Evolutionary conservation across 2,329 filamentous ascomycete species (phyloP), one percentile per base, ranked within the genome.

Genomic region (Escovopsis sp.): DNA sequence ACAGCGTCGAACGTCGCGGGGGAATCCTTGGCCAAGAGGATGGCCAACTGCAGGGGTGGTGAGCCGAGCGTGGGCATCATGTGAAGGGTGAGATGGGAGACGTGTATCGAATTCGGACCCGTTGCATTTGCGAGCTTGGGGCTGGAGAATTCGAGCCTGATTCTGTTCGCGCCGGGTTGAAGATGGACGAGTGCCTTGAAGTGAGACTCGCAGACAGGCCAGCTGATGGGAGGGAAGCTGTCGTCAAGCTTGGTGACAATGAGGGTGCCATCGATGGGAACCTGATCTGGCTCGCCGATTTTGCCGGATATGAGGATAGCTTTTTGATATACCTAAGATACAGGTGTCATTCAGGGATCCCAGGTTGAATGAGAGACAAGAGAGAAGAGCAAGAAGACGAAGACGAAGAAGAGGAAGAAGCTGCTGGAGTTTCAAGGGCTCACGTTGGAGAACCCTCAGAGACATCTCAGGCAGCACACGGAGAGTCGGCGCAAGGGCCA

Each of bases 301-400:
- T 83, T 79, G 39, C 89, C 89, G 52, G 81, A 77, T 37, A 95
- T 70, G 20, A 91, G 72, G 15, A 95, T 69, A 8, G 93, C 74
- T 58, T 94, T 95, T 66, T 95, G 87, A 56, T 94, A 85, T 15
- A 93, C 85, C 86, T n/a, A n/a, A n/a, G n/a, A n/a, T 94, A 36
- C 36, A 39, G 30, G 20, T n/a, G 12, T n/a, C n/a, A n/a, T n/a
- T n/a, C n/a, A n/a, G n/a, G n/a, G n/a, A n/a, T n/a, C n/a, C n/a
- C n/a, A n/a, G n/a, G n/a, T n/a, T n/a, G n/a, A n/a, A n/a, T n/a
- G n/a, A n/a, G n/a, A n/a, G n/a, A n/a, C n/a, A n/a, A n/a, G n/a
- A n/a, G n/a, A n/a, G n/a, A n/a, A n/a, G n/a, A n/a, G n/a, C n/a
- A n/a, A n/a, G n/a, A n/a, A n/a, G n/a, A 27, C 25, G 25, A 27